Conservation (phyloP, 805 yeast species). For the Cyberlindnera galapagoensis region DNA sequence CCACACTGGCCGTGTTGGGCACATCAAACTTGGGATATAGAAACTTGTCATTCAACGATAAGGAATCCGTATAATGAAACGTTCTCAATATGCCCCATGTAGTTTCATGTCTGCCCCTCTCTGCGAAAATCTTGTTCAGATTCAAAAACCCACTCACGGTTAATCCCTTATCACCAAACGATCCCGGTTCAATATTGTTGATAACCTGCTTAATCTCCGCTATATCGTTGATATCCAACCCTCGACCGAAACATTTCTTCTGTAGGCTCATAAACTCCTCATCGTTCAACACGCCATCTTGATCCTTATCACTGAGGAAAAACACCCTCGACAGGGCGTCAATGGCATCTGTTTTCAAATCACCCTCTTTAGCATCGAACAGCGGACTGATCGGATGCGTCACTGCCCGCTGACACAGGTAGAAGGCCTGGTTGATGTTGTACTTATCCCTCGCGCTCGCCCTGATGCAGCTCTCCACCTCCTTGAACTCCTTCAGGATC, state of each 20-base stretch:
- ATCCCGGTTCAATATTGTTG: constrained; percentile 24
- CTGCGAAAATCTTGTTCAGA: constrained; percentile 77
- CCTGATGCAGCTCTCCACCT: constrained; percentile 85
- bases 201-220: constrained; percentile 35
- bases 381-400: constrained; percentile 90
- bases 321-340: constrained; percentile 78
- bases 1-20: constrained; percentile 72
- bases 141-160: constrained; percentile 69
- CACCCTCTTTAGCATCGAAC: constrained; percentile 86
- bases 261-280: constrained; percentile 68
- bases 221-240: constrained; percentile 44
- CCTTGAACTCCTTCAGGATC: constrained; percentile 82
- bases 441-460: constrained; percentile 79
- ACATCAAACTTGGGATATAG: constrained; percentile 77
- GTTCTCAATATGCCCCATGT: constrained; percentile 91
- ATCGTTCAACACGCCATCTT: constrained; percentile 74
- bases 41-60: constrained; percentile 74
- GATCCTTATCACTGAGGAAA: constrained; percentile 81
- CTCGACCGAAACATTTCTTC: constrained; percentile 62
- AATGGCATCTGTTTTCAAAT: constrained; percentile 68
- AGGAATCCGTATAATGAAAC: constrained; percentile 86
- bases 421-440: constrained; percentile 88
- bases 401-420: constrained; percentile 88
- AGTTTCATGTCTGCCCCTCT: constrained; percentile 91
- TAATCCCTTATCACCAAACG: constrained; percentile 45